Evolutionary conservation across 352 stramenopile genomes (phyloP), one percentile per base, ranked within the genome.

Genomic region (Phytophthora macrochlamydospora): DNA sequence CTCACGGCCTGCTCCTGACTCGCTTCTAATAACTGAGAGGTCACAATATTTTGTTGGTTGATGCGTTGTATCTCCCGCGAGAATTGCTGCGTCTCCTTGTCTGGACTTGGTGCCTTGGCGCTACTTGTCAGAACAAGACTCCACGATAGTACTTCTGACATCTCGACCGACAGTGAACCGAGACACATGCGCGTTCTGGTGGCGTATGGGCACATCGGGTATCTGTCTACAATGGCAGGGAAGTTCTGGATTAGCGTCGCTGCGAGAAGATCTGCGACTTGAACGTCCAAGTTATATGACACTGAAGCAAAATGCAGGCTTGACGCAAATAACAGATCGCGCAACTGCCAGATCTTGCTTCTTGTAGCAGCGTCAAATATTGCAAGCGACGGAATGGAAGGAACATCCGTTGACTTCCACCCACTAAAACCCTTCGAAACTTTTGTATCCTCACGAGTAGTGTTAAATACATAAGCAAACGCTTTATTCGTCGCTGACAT

Each of bases 391-490:
- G 35, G 35, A 40, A 40, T 40, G 35, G 35, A 11, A 40, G 35
- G 35, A 40, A 40, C 35, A 40, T 40, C 35, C 9, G 35, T 40
- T 7, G 52, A 42, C 12, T 51, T 1, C 59, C 65, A 68, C 0
- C 72, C 72, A 11, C 60, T 80, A 2, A 74, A 30, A 0, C 69
- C 61, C 9, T 75, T 67, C 0, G 57, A 35, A 13, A 80, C 62
- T n/a, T 64, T 61, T 11, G 70, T 58, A 33, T 73, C 59, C 32
- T 75, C 68, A 18, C 67, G 58, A 1, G 65, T 74, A 0, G 71
- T 75, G 49, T 78, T 80, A 44, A 78, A 74, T 4, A 80, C 56
- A 49, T 78, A 76, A 5, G 50, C 6, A 2, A 71, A 76, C 4
- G 46, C 65, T 33, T 83, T 78, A 52, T 71, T 67, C 29, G 59